A percentile compares a stretch with the other conserved stretches of the same genome.
Conservation (phyloP, 176 grass and related monocot genomes). For the Zizania latifolia region DNA sequence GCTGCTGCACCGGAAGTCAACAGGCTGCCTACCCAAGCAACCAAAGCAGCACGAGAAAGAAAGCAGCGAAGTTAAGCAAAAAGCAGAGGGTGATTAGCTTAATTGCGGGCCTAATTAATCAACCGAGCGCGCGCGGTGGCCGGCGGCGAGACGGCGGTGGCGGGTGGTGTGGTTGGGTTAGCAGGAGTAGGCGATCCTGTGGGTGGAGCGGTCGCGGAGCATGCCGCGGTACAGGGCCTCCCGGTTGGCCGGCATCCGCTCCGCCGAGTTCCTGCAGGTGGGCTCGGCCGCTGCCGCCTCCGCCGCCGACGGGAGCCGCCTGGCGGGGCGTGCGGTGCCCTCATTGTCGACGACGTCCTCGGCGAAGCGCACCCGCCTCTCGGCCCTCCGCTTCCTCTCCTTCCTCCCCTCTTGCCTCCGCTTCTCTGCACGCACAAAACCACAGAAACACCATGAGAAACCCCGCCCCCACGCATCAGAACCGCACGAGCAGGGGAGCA, state of each 20-base stretch:
- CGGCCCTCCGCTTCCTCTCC: conserved; percentile 27
- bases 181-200: conserved; percentile 51
- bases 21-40: too few species aligned
- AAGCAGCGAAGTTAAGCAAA: too few species aligned
- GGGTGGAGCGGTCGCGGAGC: conserved; percentile 56
- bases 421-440: conserved; percentile 36
- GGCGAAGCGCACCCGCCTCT: conserved; percentile 69
- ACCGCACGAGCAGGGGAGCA: not conserved
- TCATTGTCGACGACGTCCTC: conserved; percentile 57
- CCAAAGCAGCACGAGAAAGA: too few species aligned
- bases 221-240: conserved; percentile 85
- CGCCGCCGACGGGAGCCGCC: not conserved
- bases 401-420: conserved; percentile 9
- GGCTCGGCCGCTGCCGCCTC: not conserved
- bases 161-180: conserved; percentile 8
- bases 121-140: not conserved
- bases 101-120: too few species aligned
- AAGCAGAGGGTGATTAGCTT: too few species aligned
- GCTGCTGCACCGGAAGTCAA: too few species aligned
- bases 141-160: too few species aligned
- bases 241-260: conserved; percentile 68
- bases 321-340: conserved; percentile 10
- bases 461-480: too few species aligned
- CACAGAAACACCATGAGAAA: not conserved
- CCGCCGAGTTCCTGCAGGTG: conserved; percentile 14